Evolutionary conservation across 2,329 filamentous ascomycete genomes (phyloP), one percentile per base, ranked within the genome.

Genomic region (Aspergillus phoenicis): DNA sequence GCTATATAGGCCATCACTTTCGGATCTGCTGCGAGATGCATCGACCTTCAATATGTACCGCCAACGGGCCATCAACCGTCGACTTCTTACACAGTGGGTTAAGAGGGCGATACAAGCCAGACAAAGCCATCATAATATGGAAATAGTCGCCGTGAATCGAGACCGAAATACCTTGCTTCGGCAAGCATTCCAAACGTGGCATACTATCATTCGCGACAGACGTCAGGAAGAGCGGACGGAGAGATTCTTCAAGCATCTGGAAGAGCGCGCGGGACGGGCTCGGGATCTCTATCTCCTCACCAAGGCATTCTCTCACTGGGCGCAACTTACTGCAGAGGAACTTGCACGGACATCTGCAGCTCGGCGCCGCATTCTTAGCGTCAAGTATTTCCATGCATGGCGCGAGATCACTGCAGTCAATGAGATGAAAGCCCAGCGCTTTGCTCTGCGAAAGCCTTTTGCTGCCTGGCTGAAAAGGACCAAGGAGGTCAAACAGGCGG

Each of bases 281-380:
- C 85, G 89, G 61, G 83, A 90, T 69, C 76, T 90, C 10, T 89
- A 87, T 66, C 80, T 91, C 6, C 74, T 89, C 60, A 84, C 82
- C 3, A 88, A 87, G 71, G 83, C 85, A 2, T 87, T 91, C 59
- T 84, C 82, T 1, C 86, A 89, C 64, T 96, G 91, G 91, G 84
- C 85, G 10, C 83, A 84, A 58, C 81, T 84, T 54, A 84, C 90
- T 10, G 83, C 82, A 5, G 86, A 90, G 13, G 86, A 91, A 69
- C 80, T 87, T 15, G 83, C 87, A 63, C 84, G 86, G 43, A 91
- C 90, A 4, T 85, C 84, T 4, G 82, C 87, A 45, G 91, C 90
- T 20, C 84, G 89, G 63, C 82, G 86, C 63, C 89, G 91, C 71
- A 86, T 93, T 62, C 78, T 95, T 57, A 83, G 88, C 58, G 86